Evolutionary conservation across 257 asterid genomes (phyloP).

Genomic region (Scutellaria minor): DNA sequence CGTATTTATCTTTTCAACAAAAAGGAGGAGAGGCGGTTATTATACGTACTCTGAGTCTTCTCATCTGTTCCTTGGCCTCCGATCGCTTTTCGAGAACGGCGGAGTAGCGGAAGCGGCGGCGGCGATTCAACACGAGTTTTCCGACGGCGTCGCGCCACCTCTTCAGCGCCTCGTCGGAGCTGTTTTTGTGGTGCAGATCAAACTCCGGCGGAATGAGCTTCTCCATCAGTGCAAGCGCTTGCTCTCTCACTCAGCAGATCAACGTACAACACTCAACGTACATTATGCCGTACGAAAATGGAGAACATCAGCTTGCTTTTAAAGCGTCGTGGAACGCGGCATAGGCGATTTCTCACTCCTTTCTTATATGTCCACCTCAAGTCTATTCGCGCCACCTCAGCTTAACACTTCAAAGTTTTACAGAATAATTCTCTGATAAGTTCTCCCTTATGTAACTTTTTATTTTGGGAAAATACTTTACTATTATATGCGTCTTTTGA

Average conservation of each 20-base stretch:
- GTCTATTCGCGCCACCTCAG: no score
- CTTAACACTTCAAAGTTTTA: no score
- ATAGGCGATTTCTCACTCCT: no score
- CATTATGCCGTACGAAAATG: background rate
- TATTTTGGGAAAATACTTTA: no score
- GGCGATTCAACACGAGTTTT: slow-evolving; percentile 57
- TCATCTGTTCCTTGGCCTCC: slow-evolving; percentile 54
- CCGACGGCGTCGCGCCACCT: slow-evolving; percentile 74
- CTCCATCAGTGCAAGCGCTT: slow-evolving; percentile 33
- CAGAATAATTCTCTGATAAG: no score
- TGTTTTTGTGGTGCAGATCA: slow-evolving; percentile 49
- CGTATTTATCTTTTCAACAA: background rate
- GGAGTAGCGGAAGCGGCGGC: slow-evolving; percentile 71
- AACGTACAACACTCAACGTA: background rate
- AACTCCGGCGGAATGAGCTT: slow-evolving; percentile 48
- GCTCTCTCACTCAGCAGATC: background rate
- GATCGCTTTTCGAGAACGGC: slow-evolving; percentile 65
- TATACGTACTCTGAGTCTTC: slow-evolving; percentile 55
- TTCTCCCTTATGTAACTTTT: no score
- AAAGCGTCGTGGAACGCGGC: background rate
- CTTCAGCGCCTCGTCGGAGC: slow-evolving; percentile 53
- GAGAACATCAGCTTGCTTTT: background rate
- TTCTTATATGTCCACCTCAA: no score
- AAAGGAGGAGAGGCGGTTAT: background rate
- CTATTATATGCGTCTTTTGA: no score